Percentiles rank a stretch among this genome's conserved stretches.
Evolutionary conservation across 1,139 yeast genomes (phyloP).

Genomic region (Petasospora rhodanensis): DNA sequence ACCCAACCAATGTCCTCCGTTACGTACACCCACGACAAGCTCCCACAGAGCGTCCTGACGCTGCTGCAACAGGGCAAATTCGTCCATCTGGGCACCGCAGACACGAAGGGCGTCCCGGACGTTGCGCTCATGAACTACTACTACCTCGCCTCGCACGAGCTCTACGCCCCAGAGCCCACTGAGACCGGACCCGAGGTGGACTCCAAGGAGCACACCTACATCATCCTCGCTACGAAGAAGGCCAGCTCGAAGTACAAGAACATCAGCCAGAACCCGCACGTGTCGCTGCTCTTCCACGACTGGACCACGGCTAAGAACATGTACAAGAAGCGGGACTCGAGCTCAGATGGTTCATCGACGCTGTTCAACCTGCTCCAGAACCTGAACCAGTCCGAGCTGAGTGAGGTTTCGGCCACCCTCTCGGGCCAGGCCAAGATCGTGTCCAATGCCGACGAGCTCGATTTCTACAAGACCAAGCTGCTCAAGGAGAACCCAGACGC

Average conservation of each 20-base stretch:
- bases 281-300: conserved; percentile 79
- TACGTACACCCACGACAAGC: conserved; percentile 28
- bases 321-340: conserved; percentile 20
- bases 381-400: conserved; percentile 70
- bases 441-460: conserved; percentile 39
- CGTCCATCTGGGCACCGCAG: conserved; percentile 78
- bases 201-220: conserved; percentile 36
- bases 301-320: conserved; percentile 63
- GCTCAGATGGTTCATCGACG: conserved; percentile 14
- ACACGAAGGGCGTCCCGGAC: conserved; percentile 62
- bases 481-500: conserved; percentile 66
- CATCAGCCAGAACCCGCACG: conserved; percentile 62
- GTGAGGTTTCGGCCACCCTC: conserved; percentile 74
- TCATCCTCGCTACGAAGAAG: conserved; percentile 66
- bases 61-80: conserved; percentile 57
- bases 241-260: conserved; percentile 69
- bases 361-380: conserved; percentile 62
- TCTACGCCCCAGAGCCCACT: conserved; percentile 29
- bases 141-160: conserved; percentile 40
- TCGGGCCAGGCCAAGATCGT: conserved; percentile 65
- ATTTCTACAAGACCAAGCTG: conserved; percentile 53
- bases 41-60: conserved; percentile 54
- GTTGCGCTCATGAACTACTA: conserved; percentile 88
- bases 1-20: conserved; percentile 2
- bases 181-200: conserved; percentile 31